These are phyloP conservation scores for Solanum bukasovii DNA, from an alignment of 257 asterid species.

Conservation along the genomic window DNA sequence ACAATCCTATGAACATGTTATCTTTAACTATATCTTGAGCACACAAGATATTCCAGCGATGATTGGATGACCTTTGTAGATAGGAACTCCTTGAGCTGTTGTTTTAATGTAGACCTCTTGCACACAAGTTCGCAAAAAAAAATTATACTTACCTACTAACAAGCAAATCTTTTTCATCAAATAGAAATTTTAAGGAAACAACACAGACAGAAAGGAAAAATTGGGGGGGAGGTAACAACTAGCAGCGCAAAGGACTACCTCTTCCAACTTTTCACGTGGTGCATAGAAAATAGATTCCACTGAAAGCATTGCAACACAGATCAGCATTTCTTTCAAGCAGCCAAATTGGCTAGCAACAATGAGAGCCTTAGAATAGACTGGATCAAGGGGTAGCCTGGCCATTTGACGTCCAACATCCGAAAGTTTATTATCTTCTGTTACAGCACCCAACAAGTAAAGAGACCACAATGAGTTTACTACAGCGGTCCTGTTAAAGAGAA, in stretches of 20 bases:
- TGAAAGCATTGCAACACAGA: constrained; percentile 80
- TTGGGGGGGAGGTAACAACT: background rate
- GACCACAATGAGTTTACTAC: constrained; percentile 80
- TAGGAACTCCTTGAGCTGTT: background rate
- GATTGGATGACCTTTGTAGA: background rate
- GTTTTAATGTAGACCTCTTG: background rate
- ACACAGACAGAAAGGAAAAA: background rate
- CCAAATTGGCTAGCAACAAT: constrained; percentile 67
- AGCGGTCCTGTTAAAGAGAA: constrained; percentile 46
- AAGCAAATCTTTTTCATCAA: background rate
- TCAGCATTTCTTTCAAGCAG: constrained; percentile 90
- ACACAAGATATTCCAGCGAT: background rate
- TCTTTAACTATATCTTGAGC: background rate
- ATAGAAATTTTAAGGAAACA: background rate
- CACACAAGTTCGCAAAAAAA: background rate
- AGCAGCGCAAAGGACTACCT: constrained; percentile 36
- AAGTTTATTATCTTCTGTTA: constrained; percentile 63
- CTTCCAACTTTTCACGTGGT: constrained; percentile 91
- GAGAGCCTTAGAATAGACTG: constrained; percentile 83
- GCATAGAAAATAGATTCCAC: constrained; percentile 88
- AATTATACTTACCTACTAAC: background rate
- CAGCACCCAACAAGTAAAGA: constrained; percentile 81
- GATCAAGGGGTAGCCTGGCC: constrained; percentile 92
- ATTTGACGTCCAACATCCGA: constrained; percentile 81
- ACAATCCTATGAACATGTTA: background rate